Base-by-base conservation (phyloP, 192 early-diverging fungal genomes). In the Backusella circina region DNA sequence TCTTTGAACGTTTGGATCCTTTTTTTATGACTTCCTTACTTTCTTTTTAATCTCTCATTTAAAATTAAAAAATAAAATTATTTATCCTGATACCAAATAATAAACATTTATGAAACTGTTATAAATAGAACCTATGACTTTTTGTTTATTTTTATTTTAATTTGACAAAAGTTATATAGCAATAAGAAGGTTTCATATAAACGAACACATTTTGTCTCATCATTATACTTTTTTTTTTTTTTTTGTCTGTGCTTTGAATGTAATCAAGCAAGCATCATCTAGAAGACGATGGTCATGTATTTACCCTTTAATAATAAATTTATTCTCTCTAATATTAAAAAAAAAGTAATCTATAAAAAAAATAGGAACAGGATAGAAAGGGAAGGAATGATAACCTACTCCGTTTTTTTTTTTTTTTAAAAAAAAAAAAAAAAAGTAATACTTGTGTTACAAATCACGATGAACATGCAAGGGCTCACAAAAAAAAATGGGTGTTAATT, bases 401-500 rank as follows among this genome's bases (percentile, higher is more conserved):
- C 44, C 44, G 18, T 47, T 47, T 47, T 39, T 39, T 15, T 39
- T 39, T 41, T 41, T 13, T 41, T 41, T 0, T 8, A 32, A 1
- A 21, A 16, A 68, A 16, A 16, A 32, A 1, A 21, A 16, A 68
- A 16, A 68, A 23, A 68, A 13, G 33, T 38, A n/a, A 35, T 68
- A 7, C 67, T 36, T 68, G 37, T 36, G 33, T 36, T 38, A 70
- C n/a, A 70, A 38, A 47, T 26, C 23, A 39, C 33, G 15, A 70
- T 23, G 37, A 47, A 31, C 41, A 71, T 65, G 35, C 33, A 66
- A n/a, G 41, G 26, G 61, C 32, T 47, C 18, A 67, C n/a, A 68
- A 37, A 65, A 80, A 91, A 69, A 90, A 91, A 69, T 92, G 91
- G 13, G 93, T 94, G 73, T 92, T 84, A 13, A 79, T 64, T 28